These are phyloP conservation scores for Ophiostoma australiae DNA, from an alignment of 2,329 filamentous ascomycete species.

Conservation along the genomic window DNA sequence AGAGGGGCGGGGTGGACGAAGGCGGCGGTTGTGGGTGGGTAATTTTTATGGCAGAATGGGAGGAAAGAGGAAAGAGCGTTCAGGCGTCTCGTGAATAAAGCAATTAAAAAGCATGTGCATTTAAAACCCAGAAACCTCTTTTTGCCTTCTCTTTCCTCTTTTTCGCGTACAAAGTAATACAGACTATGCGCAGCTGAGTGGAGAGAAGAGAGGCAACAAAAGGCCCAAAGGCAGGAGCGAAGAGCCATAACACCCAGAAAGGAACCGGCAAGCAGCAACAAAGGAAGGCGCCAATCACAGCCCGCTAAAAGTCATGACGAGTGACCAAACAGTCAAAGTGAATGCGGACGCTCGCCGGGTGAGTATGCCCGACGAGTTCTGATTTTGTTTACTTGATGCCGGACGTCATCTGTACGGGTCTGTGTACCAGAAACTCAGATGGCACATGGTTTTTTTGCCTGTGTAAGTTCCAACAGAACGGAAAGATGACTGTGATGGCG, in stretches of 20 bases:
- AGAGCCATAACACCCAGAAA: neutral
- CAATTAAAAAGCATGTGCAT: conserved; percentile 3
- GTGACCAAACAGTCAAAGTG: neutral
- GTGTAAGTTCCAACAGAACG: neutral
- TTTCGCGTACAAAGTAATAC: neutral
- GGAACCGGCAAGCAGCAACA: neutral
- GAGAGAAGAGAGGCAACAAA: conserved; percentile 20
- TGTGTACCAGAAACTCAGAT: neutral
- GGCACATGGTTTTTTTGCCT: neutral
- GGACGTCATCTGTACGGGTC: too few relatives aligned
- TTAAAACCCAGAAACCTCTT: neutral
- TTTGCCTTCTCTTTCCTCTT: neutral
- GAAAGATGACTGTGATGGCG: conserved; percentile 6
- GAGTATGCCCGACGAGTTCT: neutral
- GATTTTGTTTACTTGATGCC: neutral
- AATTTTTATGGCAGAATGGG: conserved; percentile 13
- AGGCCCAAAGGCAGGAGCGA: conserved; percentile 14
- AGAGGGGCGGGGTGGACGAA: conserved; percentile 20
- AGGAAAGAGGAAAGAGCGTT: neutral
- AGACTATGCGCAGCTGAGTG: neutral
- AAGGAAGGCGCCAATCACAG: conserved; percentile 20
- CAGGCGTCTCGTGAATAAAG: conserved; percentile 1
- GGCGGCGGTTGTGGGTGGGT: conserved; percentile 24
- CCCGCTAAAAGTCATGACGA: neutral
- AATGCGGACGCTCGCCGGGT: neutral